Base-by-base conservation (phyloP, 2,329 filamentous ascomycete genomes). In the Hypoxylon sp. region DNA sequence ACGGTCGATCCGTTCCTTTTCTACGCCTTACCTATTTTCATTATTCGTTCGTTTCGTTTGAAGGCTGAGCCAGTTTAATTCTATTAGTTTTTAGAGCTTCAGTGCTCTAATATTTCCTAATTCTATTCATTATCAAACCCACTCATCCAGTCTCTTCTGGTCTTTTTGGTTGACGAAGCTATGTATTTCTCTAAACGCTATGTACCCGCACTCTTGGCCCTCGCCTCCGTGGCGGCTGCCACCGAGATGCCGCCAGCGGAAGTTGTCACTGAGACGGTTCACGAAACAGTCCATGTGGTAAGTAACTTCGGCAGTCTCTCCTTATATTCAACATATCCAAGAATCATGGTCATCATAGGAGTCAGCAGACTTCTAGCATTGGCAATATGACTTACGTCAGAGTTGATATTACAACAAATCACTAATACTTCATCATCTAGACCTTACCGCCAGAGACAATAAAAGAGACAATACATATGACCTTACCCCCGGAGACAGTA, bases 1-100 rank as follows among this genome's bases (percentile, higher is more conserved):
- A 51, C 68, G 68, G 68, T 70, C 64, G 68, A 70, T 70, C 68
- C 68, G 68, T 68, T 67, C 60, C 31, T 58, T 66, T 67, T 57
- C 24, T 68, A 37, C 50, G 29, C 44, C 32, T 55, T 65, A 46
- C 21, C 57, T 58, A 65, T 62, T 56, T 59, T 64, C 35, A 31
- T 27, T 19, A 61, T 60, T 62, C 68, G 19, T 70, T 70, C 61
- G 57, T 65, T 70, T 68, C 65, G 60, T 69, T 54, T 52, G 15
- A 58, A 62, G 64, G 68, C 68, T 70, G 68, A 42, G 65, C 68
- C 68, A 55, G 56, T 60, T 68, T 65, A 57, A 53, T 65, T 53
- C 37, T 56, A 60, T 67, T 55, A 27, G 42, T 52, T 15, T 61
- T 62, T 58, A 8, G 24, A 39, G 50, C 37, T 56, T 52, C 7